These are phyloP conservation scores for Paramecium octaurelia DNA, from an alignment of 73 alveolate species.

Conservation along the genomic window DNA sequence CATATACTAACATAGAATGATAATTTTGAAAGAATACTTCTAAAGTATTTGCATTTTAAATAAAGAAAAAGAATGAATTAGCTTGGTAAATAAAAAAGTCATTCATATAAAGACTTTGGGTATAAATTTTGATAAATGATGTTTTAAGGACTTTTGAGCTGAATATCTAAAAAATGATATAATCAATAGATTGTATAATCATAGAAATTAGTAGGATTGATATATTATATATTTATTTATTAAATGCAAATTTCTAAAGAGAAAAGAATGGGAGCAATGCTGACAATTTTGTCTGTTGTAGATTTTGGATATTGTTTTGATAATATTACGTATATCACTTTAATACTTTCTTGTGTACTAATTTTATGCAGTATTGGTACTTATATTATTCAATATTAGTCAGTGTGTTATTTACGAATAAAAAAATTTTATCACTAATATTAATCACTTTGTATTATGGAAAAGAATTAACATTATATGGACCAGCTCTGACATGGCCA, in stretches of 20 bases:
- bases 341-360: not conserved
- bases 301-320: not conserved
- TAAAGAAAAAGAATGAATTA: not conserved
- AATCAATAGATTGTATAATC: not conserved
- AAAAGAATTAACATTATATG: not conserved
- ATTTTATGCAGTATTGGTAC: not conserved
- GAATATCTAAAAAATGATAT: not conserved
- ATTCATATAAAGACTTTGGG: too few relatives aligned
- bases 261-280: not conserved
- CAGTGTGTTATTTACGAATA: not conserved
- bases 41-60: not conserved
- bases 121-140: not conserved
- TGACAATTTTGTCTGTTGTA: not conserved
- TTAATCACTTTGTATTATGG: not conserved
- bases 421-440: not conserved
- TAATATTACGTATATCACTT: not conserved
- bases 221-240: not conserved
- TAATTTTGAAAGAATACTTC: too few relatives aligned
- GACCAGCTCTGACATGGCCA: not conserved
- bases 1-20: too few relatives aligned
- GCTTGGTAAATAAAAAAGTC: not conserved
- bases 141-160: not conserved
- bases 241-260: not conserved
- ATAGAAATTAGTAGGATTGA: not conserved
- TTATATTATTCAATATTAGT: not conserved